Conservation (phyloP, 441 rosid genomes). For the Adansonia madagascariensis region DNA sequence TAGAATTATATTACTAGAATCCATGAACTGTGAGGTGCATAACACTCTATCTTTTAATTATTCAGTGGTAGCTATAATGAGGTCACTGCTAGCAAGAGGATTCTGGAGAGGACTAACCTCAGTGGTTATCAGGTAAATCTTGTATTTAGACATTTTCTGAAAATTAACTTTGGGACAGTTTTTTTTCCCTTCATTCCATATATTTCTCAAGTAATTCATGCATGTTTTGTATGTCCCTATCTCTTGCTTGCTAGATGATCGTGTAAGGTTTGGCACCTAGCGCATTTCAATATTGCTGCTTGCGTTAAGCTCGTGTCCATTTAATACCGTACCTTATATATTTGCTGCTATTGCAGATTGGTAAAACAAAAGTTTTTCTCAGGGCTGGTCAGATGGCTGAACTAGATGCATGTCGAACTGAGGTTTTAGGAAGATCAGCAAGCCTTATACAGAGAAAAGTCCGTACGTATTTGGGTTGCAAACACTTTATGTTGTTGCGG, state of each 20-base stretch:
- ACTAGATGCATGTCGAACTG: conserved; percentile 74
- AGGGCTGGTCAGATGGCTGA: conserved; percentile 99
- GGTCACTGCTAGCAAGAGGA: conserved; percentile 71
- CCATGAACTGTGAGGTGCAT: conserved; percentile 16
- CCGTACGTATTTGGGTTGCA: conserved; percentile 56
- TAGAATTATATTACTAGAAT: conserved; percentile 26
- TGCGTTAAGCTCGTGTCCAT: background rate
- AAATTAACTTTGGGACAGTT: background rate
- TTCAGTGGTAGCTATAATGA: conserved; percentile 57
- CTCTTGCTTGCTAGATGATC: conserved; percentile 4
- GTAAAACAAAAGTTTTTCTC: conserved; percentile 91
- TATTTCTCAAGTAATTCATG: conserved; percentile 8
- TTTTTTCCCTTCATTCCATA: conserved; percentile 16
- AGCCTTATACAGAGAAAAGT: conserved; percentile 70
- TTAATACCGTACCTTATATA: conserved; percentile 19
- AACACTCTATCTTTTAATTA: conserved; percentile 25
- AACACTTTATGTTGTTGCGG: conserved; percentile 55
- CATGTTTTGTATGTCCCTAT: conserved; percentile 14
- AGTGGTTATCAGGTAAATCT: conserved; percentile 84
- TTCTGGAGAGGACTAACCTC: conserved; percentile 75
- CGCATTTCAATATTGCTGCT: conserved; percentile 13
- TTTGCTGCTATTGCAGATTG: conserved; percentile 56
- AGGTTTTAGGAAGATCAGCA: conserved; percentile 81
- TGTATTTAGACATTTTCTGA: background rate
- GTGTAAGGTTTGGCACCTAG: conserved; percentile 19